Evolutionary conservation across 2,329 filamentous ascomycete genomes (phyloP).

Genomic region (Sordariomycetes sp.): DNA sequence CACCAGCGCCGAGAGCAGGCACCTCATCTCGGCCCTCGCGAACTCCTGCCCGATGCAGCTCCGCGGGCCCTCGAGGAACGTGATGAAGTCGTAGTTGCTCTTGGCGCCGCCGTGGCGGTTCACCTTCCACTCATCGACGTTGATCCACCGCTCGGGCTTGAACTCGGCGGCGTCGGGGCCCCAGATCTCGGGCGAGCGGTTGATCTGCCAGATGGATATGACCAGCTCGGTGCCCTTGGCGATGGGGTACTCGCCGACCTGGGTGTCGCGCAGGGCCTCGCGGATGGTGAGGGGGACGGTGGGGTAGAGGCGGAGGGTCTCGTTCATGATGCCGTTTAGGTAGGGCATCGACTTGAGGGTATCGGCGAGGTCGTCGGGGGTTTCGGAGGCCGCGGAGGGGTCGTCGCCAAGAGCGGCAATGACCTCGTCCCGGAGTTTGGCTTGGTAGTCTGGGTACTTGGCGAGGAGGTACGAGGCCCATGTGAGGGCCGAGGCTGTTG

Average conservation of each 20-base stretch:
- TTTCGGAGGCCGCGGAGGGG: slow-evolving; percentile 10
- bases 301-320: slow-evolving; percentile 67
- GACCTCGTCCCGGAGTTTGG: slow-evolving; percentile 39
- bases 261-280: slow-evolving; percentile 52
- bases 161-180: slow-evolving; percentile 55
- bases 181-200: slow-evolving; percentile 57
- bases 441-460: slow-evolving; percentile 45
- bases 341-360: slow-evolving; percentile 56
- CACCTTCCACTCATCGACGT: slow-evolving; percentile 24
- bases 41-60: slow-evolving; percentile 73
- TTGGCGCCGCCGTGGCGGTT: slow-evolving; percentile 55
- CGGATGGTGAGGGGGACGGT: slow-evolving; percentile 63
- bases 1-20: slow-evolving; percentile 57
- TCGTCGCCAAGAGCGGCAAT: slow-evolving; percentile 30
- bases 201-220: slow-evolving; percentile 65
- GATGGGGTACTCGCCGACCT: slow-evolving; percentile 50
- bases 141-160: slow-evolving; percentile 54
- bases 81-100: slow-evolving; percentile 62
- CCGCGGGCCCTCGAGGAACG: slow-evolving; percentile 73
- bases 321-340: slow-evolving; percentile 68
- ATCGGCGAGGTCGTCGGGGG: slow-evolving; percentile 36
- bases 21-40: slow-evolving; percentile 64
- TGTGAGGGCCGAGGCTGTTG: slow-evolving; percentile 51
- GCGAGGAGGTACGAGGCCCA: slow-evolving; percentile 53
- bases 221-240: slow-evolving; percentile 64